Conservation (phyloP, 169 alveolate species). For the Plasmodium gonderi region DNA sequence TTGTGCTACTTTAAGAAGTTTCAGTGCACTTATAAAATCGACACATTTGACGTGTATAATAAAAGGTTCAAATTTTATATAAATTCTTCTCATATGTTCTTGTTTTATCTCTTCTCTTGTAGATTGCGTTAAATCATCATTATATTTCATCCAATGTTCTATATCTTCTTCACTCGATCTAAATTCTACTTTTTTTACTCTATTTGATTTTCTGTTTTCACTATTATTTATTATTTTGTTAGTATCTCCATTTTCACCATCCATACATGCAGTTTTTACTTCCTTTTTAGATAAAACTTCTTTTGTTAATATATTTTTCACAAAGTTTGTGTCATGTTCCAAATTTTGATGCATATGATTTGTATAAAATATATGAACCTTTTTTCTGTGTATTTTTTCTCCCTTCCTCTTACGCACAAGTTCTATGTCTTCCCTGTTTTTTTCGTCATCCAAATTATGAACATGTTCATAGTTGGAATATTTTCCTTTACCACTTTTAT, state of each 20-base stretch:
- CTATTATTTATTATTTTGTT: too few relatives aligned
- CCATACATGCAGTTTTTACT: background rate
- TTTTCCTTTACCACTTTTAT: background rate
- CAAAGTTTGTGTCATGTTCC: background rate
- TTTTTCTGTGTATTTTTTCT: conserved; percentile 50
- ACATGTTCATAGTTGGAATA: too few relatives aligned
- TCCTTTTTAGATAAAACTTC: background rate
- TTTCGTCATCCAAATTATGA: background rate
- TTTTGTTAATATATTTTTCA: conserved; percentile 3
- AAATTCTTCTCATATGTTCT: conserved; percentile 6
- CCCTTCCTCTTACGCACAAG: background rate
- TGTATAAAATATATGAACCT: conserved; percentile 34
- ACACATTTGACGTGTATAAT: conserved; percentile 82
- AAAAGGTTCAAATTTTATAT: conserved; percentile 83
- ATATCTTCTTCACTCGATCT: background rate
- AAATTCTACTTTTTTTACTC: background rate
- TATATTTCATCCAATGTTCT: too few relatives aligned
- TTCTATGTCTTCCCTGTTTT: background rate
- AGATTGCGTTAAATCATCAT: too few relatives aligned
- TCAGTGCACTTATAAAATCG: conserved; percentile 71
- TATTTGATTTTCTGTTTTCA: background rate
- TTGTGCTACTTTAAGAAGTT: conserved; percentile 76
- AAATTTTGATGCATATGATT: conserved; percentile 58
- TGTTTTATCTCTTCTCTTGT: background rate
- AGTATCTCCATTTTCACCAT: background rate